Percentiles rank a stretch among this genome's conserved stretches.
These are phyloP conservation scores for Hymenotorrendiella dingleyae DNA, from an alignment of 2,329 filamentous ascomycete species.

Conservation along the genomic window DNA sequence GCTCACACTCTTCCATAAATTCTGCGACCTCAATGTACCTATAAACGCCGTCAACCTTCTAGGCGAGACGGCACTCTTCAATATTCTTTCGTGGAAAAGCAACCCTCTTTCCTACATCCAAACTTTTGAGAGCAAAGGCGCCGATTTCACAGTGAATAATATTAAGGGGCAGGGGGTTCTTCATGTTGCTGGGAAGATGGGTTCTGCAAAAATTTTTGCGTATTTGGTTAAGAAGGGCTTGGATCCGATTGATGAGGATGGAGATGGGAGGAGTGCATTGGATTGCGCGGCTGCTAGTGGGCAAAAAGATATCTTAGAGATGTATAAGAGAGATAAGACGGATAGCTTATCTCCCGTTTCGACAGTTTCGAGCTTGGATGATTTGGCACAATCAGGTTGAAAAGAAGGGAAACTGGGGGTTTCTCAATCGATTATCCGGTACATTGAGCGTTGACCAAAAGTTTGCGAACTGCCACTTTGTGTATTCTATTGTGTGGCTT, in stretches of 20 bases:
- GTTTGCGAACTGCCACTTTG: too few relatives aligned
- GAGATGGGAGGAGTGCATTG: constrained; percentile 12
- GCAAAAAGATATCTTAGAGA: constrained; percentile 12
- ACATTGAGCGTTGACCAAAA: too few relatives aligned
- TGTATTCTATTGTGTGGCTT: too few relatives aligned
- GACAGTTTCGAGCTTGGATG: too few relatives aligned
- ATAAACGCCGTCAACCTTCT: background rate
- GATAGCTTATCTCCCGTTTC: too few relatives aligned
- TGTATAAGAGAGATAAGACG: constrained; percentile 12
- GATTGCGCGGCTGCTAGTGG: constrained; percentile 14
- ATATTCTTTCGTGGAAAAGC: background rate
- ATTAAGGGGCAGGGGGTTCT: constrained; percentile 1
- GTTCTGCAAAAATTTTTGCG: background rate
- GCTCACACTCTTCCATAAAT: constrained; percentile 4
- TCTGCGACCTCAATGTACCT: too few relatives aligned
- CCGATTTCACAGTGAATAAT: constrained; percentile 1
- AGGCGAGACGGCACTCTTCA: background rate
- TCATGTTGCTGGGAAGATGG: background rate
- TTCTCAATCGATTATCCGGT: too few relatives aligned
- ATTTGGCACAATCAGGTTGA: too few relatives aligned
- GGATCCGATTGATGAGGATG: constrained; percentile 15
- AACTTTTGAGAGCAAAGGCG: constrained; percentile 1
- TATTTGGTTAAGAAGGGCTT: constrained; percentile 2
- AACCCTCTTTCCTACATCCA: background rate
- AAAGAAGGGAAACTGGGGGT: too few relatives aligned